Conservation (phyloP, 331 rosid genomes). For the Malus hybrid region DNA sequence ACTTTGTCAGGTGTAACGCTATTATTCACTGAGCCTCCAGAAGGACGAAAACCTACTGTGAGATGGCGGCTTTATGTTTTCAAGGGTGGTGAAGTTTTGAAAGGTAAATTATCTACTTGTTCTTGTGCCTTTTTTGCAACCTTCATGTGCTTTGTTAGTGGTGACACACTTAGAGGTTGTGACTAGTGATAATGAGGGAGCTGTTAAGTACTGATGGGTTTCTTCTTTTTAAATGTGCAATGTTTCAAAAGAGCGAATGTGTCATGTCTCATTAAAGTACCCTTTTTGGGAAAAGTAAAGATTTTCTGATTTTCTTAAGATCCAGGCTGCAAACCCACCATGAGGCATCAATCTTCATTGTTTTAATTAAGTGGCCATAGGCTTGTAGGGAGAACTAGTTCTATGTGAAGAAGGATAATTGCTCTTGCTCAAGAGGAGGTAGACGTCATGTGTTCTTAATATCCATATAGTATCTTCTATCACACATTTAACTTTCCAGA, state of each 20-base stretch:
- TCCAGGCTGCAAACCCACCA: background rate
- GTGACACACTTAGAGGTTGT: background rate
- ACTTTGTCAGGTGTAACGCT: slow-evolving; percentile 69
- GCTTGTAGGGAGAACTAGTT: background rate
- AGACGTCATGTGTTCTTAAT: background rate
- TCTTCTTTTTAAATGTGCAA: background rate
- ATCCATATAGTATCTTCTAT: background rate
- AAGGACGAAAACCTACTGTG: slow-evolving; percentile 73
- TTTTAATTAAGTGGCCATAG: background rate
- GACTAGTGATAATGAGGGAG: background rate
- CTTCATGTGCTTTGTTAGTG: background rate
- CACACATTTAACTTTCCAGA: background rate
- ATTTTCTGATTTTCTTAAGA: background rate
- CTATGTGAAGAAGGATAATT: too few species aligned
- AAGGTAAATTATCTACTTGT: slow-evolving; percentile 33
- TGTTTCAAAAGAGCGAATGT: background rate
- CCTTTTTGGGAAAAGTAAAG: background rate
- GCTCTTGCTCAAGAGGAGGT: too few species aligned
- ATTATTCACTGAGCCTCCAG: slow-evolving; percentile 80
- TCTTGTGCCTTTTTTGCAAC: background rate
- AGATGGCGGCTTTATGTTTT: slow-evolving; percentile 98
- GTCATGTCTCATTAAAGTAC: background rate
- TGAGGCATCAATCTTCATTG: background rate
- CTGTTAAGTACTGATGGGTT: background rate
- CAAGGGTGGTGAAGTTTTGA: slow-evolving; percentile 88